Evolutionary conservation across 192 early-diverging fungal species (phyloP).

Genomic region (Coemansia sp.): DNA sequence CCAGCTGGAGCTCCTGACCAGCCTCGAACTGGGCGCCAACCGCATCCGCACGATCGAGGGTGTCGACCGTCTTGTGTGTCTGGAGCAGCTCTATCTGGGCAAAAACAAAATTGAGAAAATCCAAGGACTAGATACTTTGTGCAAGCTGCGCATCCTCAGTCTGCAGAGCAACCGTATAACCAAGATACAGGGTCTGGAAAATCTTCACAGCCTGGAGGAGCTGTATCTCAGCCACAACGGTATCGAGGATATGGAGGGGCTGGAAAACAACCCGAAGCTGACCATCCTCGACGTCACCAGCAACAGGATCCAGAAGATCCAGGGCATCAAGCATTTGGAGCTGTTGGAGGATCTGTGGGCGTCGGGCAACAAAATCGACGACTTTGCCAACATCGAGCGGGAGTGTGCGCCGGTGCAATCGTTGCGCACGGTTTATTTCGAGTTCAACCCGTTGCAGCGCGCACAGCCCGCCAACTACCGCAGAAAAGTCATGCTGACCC

Average conservation of each 20-base stretch:
- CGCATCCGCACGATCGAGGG: conserved; percentile 86
- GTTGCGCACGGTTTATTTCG: conserved; percentile 88
- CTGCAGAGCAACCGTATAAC: conserved; percentile 89
- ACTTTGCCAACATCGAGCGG: conserved; percentile 73
- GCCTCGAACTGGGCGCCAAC: conserved; percentile 94
- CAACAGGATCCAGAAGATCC: conserved; percentile 73
- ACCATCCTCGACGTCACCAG: conserved; percentile 82
- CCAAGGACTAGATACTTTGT: conserved; percentile 65
- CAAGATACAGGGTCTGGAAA: conserved; percentile 72
- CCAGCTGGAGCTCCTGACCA: conserved; percentile 65
- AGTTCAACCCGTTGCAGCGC: conserved; percentile 92
- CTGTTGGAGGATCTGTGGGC: conserved; percentile 91
- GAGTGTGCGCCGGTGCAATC: conserved; percentile 62
- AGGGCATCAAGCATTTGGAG: conserved; percentile 68
- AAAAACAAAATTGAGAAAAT: conserved; percentile 95
- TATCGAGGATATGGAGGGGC: conserved; percentile 70
- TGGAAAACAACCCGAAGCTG: conserved; percentile 76
- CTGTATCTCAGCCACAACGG: conserved; percentile 93
- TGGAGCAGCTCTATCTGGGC: conserved; percentile 92
- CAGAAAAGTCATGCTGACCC: conserved; percentile 77
- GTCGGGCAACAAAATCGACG: conserved; percentile 73
- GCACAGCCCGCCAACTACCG: conserved; percentile 76
- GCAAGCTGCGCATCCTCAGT: conserved; percentile 67
- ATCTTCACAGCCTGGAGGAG: conserved; percentile 74
- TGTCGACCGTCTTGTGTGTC: conserved; percentile 72